Percentiles rank a stretch among this genome's conserved stretches.
Conservation (phyloP, 106 monocot genomes). For the Hemerocallis citrina region DNA sequence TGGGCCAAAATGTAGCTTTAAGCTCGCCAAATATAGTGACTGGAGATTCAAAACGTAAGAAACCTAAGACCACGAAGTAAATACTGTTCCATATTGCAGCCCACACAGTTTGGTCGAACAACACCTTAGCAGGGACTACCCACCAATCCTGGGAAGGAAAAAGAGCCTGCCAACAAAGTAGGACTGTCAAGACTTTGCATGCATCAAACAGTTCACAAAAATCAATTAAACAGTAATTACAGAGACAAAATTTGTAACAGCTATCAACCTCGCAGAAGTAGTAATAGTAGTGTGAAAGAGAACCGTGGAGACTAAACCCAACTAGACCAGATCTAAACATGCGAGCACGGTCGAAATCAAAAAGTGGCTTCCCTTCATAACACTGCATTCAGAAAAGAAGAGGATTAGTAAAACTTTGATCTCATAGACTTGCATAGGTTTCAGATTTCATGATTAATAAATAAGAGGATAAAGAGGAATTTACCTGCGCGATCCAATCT, state of each 20-base stretch:
- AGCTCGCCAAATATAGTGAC: slow-evolving; percentile 54
- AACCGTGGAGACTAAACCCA: slow-evolving; percentile 89
- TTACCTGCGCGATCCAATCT: slow-evolving; percentile 97
- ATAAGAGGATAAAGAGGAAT: not conserved
- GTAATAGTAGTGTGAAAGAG: slow-evolving; percentile 97
- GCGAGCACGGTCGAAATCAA: slow-evolving; percentile 87
- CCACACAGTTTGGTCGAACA: slow-evolving; percentile 88
- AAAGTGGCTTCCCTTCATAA: slow-evolving; percentile 93
- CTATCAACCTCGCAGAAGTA: slow-evolving; percentile 75
- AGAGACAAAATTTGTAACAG: not conserved
- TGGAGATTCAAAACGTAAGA: slow-evolving; percentile 79
- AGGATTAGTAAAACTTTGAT: not conserved
- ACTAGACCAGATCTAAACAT: slow-evolving; percentile 86
- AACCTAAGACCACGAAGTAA: slow-evolving; percentile 66
- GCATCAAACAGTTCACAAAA: not conserved
- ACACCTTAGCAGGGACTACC: slow-evolving; percentile 86
- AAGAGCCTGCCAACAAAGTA: slow-evolving; percentile 38
- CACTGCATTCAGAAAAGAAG: slow-evolving; percentile 47
- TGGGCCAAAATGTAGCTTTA: slow-evolving; percentile 75
- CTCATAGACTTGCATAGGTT: not conserved
- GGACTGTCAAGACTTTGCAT: not conserved
- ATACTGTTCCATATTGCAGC: slow-evolving; percentile 92
- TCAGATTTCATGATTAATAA: not conserved
- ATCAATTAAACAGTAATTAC: not conserved
- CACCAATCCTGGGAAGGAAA: slow-evolving; percentile 94